A percentile compares a stretch with the other conserved stretches of the same genome.
phyloP scores from a whole-genome alignment of 768 basidiomycete species.

The Kwoniella dendrophila region DNA sequence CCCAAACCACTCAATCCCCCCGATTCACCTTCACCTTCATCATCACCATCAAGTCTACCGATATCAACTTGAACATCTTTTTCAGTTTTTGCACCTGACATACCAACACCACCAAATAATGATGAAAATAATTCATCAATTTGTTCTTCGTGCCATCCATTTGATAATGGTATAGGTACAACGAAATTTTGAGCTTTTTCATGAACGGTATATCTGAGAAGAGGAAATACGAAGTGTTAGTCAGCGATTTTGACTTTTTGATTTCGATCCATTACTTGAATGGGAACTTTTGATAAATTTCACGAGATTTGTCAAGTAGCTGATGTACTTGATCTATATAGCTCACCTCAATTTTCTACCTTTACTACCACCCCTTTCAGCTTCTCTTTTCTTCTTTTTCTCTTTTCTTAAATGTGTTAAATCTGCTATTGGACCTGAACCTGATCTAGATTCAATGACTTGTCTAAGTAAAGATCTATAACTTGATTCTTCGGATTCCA shows the following conservation, averaged over 20 bases:
- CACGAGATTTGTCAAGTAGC: not conserved
- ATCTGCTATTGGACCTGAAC: constrained; percentile 27
- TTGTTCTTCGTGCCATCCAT: constrained; percentile 93
- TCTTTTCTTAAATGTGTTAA: constrained; percentile 46
- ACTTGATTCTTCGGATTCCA: constrained; percentile 58
- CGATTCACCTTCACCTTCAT: no score
- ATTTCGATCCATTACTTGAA: no score
- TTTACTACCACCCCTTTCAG: constrained; percentile 96
- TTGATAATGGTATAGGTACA: constrained; percentile 71
- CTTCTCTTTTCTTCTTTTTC: constrained; percentile 67
- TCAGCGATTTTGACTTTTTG: no score
- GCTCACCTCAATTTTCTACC: constrained; percentile 83
- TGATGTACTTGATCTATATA: not conserved
- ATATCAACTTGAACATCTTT: constrained; percentile 19
- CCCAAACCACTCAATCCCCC: constrained; percentile 24
- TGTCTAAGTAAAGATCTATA: constrained; percentile 90
- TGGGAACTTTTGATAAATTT: no score
- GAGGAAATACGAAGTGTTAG: not conserved
- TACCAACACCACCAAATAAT: constrained; percentile 65
- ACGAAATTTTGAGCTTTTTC: constrained; percentile 97
- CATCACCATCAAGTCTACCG: constrained; percentile 13
- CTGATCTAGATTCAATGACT: constrained; percentile 70
- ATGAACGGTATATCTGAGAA: constrained; percentile 79
- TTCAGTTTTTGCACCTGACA: constrained; percentile 30
- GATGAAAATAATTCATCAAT: constrained; percentile 91